Base-by-base conservation (phyloP, 495 filamentous ascomycete genomes). In the Pyrenopolyporus hunteri region DNA sequence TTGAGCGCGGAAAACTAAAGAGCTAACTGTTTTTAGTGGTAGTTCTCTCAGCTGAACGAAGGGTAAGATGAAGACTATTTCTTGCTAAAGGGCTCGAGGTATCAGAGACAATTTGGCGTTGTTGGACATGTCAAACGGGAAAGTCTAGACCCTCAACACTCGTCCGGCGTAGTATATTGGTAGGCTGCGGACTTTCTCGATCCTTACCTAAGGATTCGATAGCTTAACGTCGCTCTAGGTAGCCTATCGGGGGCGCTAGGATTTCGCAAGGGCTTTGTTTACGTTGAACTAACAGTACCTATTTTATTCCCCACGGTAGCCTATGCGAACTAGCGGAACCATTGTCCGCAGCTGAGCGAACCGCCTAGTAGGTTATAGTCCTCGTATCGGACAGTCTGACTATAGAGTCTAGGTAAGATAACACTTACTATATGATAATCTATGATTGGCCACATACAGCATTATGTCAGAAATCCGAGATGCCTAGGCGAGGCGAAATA, bases 21-120 rank as follows among this genome's bases (percentile, higher is more conserved):
- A 14, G 17, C 46, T 53, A 57, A 39, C 59, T 52, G 22, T 11
- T 39, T 57, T 52, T 16, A 51, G 36, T 32, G 28, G 39, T 59
- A 36, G 48, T 54, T 49, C 20, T 37, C 44, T 50, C 55, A 59
- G 61, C 61, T 64, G 61, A 64, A 61, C 33, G 45, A 28, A 57
- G 35, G 20, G 40, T 17, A 2, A 45, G 13, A 1, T 17, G 5
- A 31, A 45, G 20, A n/a, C 26, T 10, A 10, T 32, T 39, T 25
- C 26, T 58, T 53, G 39, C 23, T 58, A 64, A 42, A 14, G 39
- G n/a, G n/a, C n/a, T n/a, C n/a, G n/a, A n/a, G n/a, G n/a, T n/a
- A n/a, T n/a, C n/a, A n/a, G n/a, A n/a, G 54, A 32, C 25, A 7
- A 45, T 36, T 57, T 35, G 28, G 22, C 39, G 20, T 20, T 47